phyloP scores from a whole-genome alignment of 129 eudicot genomes.

The Centrapalus pauciflorus region DNA sequence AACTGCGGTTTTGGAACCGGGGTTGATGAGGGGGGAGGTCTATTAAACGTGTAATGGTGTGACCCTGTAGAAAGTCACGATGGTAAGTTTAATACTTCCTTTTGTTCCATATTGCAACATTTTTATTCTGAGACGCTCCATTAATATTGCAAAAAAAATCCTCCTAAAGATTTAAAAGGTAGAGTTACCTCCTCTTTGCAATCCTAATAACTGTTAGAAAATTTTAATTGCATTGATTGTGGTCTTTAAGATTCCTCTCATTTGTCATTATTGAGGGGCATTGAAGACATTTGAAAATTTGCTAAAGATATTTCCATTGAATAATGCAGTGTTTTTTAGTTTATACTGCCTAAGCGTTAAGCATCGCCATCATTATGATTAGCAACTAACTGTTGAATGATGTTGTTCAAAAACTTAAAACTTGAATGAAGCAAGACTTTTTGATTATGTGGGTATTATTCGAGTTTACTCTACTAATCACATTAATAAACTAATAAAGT shows the following conservation, averaged over 20 bases:
- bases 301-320: not conserved
- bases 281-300: not conserved
- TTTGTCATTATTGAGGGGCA: not conserved
- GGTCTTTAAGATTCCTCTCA: not conserved
- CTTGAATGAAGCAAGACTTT: no score
- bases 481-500: no score
- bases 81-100: not conserved
- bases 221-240: not conserved
- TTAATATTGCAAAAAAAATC: not conserved
- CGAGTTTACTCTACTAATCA: no score
- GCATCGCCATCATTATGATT: no score
- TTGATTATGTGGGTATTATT: no score
- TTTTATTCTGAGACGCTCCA: not conserved
- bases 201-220: not conserved
- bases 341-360: no score
- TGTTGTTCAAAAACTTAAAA: no score
- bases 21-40: no score
- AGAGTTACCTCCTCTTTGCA: not conserved
- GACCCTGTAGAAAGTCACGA: constrained; percentile 23
- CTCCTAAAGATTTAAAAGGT: not conserved
- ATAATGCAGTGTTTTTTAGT: not conserved
- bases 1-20: no score
- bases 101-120: not conserved
- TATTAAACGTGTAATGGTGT: no score
- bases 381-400: no score